phyloP scores from a whole-genome alignment of 2,329 filamentous ascomycete species.

The Intubia oerlemansii region DNA sequence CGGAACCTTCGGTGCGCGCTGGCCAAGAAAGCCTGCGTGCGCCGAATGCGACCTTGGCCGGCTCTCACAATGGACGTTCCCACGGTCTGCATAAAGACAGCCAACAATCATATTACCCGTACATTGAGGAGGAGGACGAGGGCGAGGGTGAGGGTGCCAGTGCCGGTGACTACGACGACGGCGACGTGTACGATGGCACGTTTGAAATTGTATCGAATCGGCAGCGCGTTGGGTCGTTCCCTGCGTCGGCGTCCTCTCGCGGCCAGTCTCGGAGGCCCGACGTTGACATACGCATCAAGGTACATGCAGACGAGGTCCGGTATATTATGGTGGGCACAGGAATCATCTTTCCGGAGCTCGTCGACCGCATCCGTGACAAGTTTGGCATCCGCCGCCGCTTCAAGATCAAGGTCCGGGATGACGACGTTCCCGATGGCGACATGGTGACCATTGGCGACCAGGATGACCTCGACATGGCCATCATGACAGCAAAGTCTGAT shows the following conservation, averaged over 20 bases:
- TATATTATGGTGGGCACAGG: constrained; percentile 70
- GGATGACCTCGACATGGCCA: constrained; percentile 80
- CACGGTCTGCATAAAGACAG: too few relatives aligned
- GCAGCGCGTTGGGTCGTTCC: constrained; percentile 21
- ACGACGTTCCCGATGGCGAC: constrained; percentile 51
- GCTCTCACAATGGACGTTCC: too few relatives aligned
- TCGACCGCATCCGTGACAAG: constrained; percentile 65
- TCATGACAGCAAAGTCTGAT: constrained; percentile 44
- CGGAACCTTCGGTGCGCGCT: too few relatives aligned
- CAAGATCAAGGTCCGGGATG: constrained; percentile 76
- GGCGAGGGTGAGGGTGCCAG: too few relatives aligned
- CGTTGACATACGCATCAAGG: constrained; percentile 73
- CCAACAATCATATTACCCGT: too few relatives aligned
- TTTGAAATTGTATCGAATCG: constrained; percentile 56
- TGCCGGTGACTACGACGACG: constrained; percentile 51
- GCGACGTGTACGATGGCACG: constrained; percentile 51
- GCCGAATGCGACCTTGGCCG: too few relatives aligned
- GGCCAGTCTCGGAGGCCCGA: constrained; percentile 40
- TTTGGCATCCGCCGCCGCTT: constrained; percentile 59
- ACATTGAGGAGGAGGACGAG: constrained; percentile 64
- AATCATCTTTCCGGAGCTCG: constrained; percentile 57
- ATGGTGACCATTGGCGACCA: constrained; percentile 97
- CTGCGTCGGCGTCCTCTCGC: constrained; percentile 25
- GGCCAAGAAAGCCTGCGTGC: too few relatives aligned
- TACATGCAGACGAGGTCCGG: constrained; percentile 75